A percentile compares a stretch with the other conserved stretches of the same genome.
These are phyloP conservation scores for Sporothrix brasiliensis DNA, from an alignment of 2,329 filamentous ascomycete species.

Conservation along the genomic window DNA sequence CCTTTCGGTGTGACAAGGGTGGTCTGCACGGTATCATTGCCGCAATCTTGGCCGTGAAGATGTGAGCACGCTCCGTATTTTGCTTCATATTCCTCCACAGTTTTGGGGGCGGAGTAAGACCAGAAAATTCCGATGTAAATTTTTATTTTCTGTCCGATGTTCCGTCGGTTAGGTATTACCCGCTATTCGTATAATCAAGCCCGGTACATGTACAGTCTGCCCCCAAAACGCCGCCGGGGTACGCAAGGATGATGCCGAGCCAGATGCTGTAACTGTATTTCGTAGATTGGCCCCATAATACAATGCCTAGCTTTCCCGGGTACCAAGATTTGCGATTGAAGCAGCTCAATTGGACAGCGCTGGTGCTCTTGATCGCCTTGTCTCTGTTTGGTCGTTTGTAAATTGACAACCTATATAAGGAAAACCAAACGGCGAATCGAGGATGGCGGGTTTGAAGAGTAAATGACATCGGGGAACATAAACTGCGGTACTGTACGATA, in stretches of 20 bases:
- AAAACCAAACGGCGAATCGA: too few species aligned
- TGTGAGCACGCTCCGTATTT: background rate
- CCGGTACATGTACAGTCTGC: background rate
- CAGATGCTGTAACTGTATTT: background rate
- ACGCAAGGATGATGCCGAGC: background rate
- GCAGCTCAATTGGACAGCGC: background rate
- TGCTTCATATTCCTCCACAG: background rate
- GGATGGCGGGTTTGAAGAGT: too few species aligned
- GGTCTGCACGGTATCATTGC: constrained; percentile 6
- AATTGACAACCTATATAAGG: background rate
- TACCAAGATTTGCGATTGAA: background rate
- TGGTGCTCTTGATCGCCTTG: background rate
- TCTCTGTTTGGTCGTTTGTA: background rate
- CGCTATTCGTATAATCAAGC: background rate
- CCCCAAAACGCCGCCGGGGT: background rate
- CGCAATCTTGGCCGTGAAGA: background rate
- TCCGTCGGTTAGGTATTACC: constrained; percentile 4
- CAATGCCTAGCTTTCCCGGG: too few species aligned
- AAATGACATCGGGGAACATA: too few species aligned
- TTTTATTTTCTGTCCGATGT: background rate
- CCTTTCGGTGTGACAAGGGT: background rate
- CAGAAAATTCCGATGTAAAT: background rate
- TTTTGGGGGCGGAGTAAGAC: background rate
- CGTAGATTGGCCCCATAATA: background rate
- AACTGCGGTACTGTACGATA: too few species aligned